These are phyloP conservation scores for Hirsutella minnesotensis DNA, from an alignment of 2,329 filamentous ascomycete genomes.

Conservation along the genomic window DNA sequence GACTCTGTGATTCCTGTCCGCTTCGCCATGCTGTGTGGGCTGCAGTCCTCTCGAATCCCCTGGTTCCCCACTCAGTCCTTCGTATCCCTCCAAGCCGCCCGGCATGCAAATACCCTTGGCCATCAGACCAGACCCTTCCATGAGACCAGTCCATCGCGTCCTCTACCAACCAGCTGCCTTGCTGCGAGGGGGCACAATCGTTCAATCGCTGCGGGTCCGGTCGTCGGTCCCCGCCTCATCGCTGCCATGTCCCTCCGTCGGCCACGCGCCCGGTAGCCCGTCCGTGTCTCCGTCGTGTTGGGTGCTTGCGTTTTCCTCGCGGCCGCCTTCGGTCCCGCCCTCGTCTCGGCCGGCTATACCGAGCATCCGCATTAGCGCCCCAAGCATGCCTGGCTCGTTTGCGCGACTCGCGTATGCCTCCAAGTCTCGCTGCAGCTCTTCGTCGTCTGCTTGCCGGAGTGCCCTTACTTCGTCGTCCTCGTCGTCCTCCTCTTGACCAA, in stretches of 20 bases:
- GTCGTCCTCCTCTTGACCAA: constrained; percentile 9
- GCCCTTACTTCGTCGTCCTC: constrained; percentile 15
- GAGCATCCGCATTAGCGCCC: constrained; percentile 14
- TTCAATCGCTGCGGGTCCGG: no score
- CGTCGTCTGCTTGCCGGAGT: constrained; percentile 15
- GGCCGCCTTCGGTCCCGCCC: neutral
- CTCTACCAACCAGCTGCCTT: no score
- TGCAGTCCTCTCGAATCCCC: no score
- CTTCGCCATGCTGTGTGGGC: no score
- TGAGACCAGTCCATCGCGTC: no score
- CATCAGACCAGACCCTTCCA: no score
- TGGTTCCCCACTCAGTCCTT: neutral
- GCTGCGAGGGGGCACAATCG: no score
- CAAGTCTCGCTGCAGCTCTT: constrained; percentile 19
- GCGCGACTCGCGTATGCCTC: constrained; percentile 14
- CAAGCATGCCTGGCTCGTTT: constrained; percentile 15
- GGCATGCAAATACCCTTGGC: no score
- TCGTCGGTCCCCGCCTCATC: no score
- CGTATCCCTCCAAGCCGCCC: neutral
- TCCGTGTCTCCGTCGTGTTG: constrained; percentile 5
- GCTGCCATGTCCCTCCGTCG: constrained; percentile 13
- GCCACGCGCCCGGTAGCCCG: constrained; percentile 22
- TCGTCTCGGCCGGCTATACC: constrained; percentile 5
- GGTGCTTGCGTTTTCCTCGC: constrained; percentile 5
- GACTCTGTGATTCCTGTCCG: no score